A percentile compares a stretch with the other conserved stretches of the same genome.
phyloP scores from a whole-genome alignment of 2,329 filamentous ascomycete species.

The Nigrospora osmanthi region DNA sequence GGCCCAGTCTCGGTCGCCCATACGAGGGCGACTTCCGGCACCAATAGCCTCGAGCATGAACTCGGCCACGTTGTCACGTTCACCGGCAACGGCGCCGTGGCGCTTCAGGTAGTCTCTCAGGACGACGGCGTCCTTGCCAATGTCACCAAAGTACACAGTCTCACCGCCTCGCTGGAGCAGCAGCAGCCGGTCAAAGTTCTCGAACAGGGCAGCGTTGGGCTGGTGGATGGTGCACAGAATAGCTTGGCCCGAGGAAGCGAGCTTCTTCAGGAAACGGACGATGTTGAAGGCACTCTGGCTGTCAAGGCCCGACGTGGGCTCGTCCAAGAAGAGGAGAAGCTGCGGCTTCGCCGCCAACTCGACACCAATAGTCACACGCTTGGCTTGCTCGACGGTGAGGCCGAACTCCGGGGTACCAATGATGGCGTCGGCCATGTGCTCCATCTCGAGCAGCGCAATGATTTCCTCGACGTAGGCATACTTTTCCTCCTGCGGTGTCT shows the following conservation, averaged over 20 bases:
- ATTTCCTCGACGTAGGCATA: slow-evolving; percentile 55
- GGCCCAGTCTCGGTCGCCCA: slow-evolving; percentile 71
- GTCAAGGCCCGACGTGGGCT: slow-evolving; percentile 70
- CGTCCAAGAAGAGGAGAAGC: slow-evolving; percentile 69
- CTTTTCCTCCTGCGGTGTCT: slow-evolving; percentile 46
- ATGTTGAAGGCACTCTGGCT: slow-evolving; percentile 70
- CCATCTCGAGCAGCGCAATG: slow-evolving; percentile 51
- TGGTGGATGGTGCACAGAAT: slow-evolving; percentile 91
- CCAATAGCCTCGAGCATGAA: slow-evolving; percentile 85
- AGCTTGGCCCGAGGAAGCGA: slow-evolving; percentile 73
- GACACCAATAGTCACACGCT: slow-evolving; percentile 84
- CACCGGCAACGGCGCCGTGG: slow-evolving; percentile 51
- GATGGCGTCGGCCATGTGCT: slow-evolving; percentile 49
- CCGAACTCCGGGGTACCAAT: slow-evolving; percentile 59
- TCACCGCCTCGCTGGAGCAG: slow-evolving; percentile 71
- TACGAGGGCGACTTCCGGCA: slow-evolving; percentile 62
- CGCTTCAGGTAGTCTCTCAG: slow-evolving; percentile 57
- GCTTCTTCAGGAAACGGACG: slow-evolving; percentile 68
- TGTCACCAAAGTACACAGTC: slow-evolving; percentile 80
- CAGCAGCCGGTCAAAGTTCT: slow-evolving; percentile 78
- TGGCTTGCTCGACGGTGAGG: slow-evolving; percentile 57
- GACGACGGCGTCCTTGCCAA: slow-evolving; percentile 65
- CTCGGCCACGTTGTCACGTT: slow-evolving; percentile 56
- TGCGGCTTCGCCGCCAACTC: slow-evolving; percentile 80
- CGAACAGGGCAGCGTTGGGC: slow-evolving; percentile 77